Evolutionary conservation across 768 basidiomycete genomes (phyloP).

Genomic region (Hygrocybe punicea): DNA sequence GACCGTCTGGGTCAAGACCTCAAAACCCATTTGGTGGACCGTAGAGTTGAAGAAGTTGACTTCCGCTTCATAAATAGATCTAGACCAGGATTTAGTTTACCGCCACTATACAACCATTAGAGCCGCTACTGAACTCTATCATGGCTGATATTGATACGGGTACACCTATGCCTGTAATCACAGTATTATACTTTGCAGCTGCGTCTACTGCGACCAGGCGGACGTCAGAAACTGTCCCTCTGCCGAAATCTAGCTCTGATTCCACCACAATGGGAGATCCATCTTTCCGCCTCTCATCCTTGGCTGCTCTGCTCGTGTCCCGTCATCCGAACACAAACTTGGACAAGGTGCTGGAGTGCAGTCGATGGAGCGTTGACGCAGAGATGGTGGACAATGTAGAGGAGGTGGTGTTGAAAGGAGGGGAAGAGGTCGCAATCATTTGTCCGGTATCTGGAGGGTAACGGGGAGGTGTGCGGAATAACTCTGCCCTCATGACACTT

Average conservation of each 20-base stretch:
- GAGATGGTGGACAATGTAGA: constrained; percentile 70
- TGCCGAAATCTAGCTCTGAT: constrained; percentile 39
- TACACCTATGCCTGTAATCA: constrained; percentile 32
- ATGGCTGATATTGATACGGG: background rate
- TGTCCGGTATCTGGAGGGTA: constrained; percentile 81
- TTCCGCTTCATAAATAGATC: too few species aligned
- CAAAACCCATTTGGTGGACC: constrained; percentile 88
- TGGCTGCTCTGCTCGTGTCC: constrained; percentile 49
- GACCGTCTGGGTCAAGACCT: constrained; percentile 70
- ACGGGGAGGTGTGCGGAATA: constrained; percentile 10
- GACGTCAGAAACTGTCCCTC: constrained; percentile 48
- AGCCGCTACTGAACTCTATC: background rate
- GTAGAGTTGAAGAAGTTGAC: constrained; percentile 53
- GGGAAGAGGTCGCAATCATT: constrained; percentile 77
- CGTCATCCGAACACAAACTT: constrained; percentile 53
- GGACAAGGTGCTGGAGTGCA: constrained; percentile 51
- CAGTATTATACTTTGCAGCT: constrained; percentile 55
- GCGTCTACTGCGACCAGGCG: constrained; percentile 70
- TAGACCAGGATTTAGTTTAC: too few species aligned
- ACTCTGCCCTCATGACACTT: too few species aligned
- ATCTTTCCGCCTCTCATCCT: constrained; percentile 47
- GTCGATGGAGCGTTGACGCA: constrained; percentile 76
- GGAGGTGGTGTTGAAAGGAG: constrained; percentile 51
- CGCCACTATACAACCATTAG: background rate
- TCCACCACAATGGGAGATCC: background rate